Base-by-base conservation (phyloP, 768 basidiomycete species). In the Nidula microcarpa region DNA sequence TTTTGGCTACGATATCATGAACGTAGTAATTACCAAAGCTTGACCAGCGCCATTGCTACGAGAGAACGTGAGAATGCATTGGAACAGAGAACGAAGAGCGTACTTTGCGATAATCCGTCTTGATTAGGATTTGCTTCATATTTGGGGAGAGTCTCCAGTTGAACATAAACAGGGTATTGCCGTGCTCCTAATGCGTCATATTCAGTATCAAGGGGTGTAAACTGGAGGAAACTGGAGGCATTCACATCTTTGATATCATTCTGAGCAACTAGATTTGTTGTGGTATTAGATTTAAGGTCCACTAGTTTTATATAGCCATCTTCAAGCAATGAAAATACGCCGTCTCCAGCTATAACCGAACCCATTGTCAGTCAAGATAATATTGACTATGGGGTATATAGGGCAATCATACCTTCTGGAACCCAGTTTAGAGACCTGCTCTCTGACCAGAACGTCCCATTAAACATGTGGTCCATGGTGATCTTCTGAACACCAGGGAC, bases 11-110 rank as follows among this genome's bases (percentile, higher is more conserved):
- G 41, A 98, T 74, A 59, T 85, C 79, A 70, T 97, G 88, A n/a
- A 99, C 77, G 67, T 92, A 96, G 65, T 94, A 98, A 68, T 95
- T 98, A 14, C 90, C 89, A 63, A 87, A 87, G 52, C 84, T 85
- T 5, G 94, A 97, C 68, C 88, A 80, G 45, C 97, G 85, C 97
- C 97, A 99, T 86, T 95, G 91, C 87, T 94, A 57, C 6, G 52
- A 34, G 37, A 47, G 18, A 33, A 23, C 23, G 23, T 23, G 23
- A 23, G 23, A 23, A 23, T 23, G 23, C 23, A 23, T 3, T 23
- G 23, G 23, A 23, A 1, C 23, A 45, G 16, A 10, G 23, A 14
- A 49, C 9, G n/a, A 16, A 32, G 3, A 10, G 34, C 9, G 49
- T 55, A 86, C 93, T 79, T 97, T 95, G 52, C 70, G 68, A 60